These are phyloP conservation scores for Jatropha multifida DNA, from an alignment of 441 rosid genomes.

Conservation along the genomic window DNA sequence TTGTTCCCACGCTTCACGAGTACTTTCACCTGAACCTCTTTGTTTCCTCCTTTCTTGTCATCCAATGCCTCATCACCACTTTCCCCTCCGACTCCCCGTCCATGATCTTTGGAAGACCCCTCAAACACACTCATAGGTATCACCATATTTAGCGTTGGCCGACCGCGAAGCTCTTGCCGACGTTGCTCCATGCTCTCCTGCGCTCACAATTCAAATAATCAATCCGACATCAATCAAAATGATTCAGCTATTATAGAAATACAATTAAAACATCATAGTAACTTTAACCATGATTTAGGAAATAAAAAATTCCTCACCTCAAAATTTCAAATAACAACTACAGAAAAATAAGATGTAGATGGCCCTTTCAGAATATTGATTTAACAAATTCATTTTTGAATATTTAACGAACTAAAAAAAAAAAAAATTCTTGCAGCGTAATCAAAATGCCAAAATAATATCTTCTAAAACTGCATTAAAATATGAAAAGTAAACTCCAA, in stretches of 20 bases:
- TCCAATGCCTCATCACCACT: constrained; percentile 85
- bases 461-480: background rate
- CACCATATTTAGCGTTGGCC: constrained; percentile 86
- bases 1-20: constrained; percentile 97
- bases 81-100: constrained; percentile 63
- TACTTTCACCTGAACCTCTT: constrained; percentile 94
- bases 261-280: background rate
- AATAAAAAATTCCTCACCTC: background rate
- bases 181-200: constrained; percentile 99
- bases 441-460: background rate
- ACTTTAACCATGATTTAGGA: background rate
- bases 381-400: background rate
- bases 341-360: background rate
- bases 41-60: constrained; percentile 67
- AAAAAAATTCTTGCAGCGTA: background rate
- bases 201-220: constrained; percentile 21
- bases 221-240: background rate
- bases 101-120: constrained; percentile 84
- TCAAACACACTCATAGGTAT: constrained; percentile 94
- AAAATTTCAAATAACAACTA: background rate
- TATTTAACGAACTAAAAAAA: background rate
- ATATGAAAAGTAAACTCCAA: background rate
- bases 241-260: background rate
- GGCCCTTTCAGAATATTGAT: background rate
- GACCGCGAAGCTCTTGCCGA: constrained; percentile 81